Evolutionary conservation across 768 basidiomycete species (phyloP), one percentile per base, ranked within the genome.

Genomic region (Lentinula edodes): DNA sequence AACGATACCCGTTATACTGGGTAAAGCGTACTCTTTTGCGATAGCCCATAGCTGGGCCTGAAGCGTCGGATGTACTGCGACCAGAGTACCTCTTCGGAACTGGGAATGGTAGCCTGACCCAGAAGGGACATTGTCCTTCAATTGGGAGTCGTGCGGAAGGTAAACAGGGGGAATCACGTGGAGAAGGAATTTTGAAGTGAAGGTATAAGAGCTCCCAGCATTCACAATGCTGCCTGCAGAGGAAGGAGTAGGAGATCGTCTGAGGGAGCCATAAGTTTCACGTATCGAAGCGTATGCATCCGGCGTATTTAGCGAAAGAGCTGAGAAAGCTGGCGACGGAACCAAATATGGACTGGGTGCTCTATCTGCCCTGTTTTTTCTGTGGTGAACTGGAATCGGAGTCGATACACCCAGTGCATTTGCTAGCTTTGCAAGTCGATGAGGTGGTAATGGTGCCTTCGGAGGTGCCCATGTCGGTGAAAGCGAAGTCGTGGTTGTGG

Each of bases 11-110:
- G 83, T 74, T 0, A 91, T 92, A 66, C 89, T 93, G 1, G 95
- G 95, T 16, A 98, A 78, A 2, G 91, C 91, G 68, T 95, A 98
- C 74, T 98, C 95, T 73, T 88, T 88, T 13, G 95, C 94, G 56
- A 98, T 97, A 6, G 93, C 90, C 20, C 80, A 78, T 9, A 97
- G 75, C 70, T 97, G 95, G 0, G 87, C 82, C 45, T 92, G 88
- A 1, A 98, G 76, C 0, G 89, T 92, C 5, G 94, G 79, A 69
- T 95, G 85, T 0, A 98, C 79, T 0, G 95, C 89, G 4, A 98
- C 83, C 12, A 98, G 80, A n/a, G 86, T 87, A 7, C 95, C 95
- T 32, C 95, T 84, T 13, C 84, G 83, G 69, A 92, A 91, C 54
- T 90, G 88, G 16, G 83, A 78, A 64, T 91, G 88, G 66, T 91